These are phyloP conservation scores for Eucalyptus grandis DNA, from an alignment of 345 rosid species.

Conservation along the genomic window DNA sequence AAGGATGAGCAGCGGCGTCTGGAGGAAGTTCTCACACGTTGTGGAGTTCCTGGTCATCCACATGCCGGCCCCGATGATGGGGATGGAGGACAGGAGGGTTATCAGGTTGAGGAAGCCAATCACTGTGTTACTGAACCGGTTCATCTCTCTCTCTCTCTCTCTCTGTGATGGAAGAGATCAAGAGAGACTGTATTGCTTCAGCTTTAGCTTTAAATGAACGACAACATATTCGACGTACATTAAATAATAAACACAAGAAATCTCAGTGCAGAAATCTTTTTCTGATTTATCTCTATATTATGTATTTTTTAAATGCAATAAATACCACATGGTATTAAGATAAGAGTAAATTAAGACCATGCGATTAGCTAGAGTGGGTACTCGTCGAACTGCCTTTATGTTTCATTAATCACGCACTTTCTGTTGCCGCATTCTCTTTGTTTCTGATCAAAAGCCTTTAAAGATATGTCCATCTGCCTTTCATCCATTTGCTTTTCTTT, in stretches of 20 bases:
- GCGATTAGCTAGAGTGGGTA: neutral
- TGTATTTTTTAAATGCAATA: neutral
- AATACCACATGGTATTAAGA: neutral
- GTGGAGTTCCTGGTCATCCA: slow-evolving; percentile 87
- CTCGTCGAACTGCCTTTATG: neutral
- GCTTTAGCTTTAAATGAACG: neutral
- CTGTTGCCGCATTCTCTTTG: neutral
- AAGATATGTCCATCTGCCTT: neutral
- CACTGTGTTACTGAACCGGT: slow-evolving; percentile 71
- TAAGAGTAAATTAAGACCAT: neutral
- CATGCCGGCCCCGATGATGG: slow-evolving; percentile 79
- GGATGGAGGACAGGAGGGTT: slow-evolving; percentile 81
- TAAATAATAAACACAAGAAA: neutral
- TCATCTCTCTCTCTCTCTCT: slow-evolving; percentile 19
- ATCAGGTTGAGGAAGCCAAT: slow-evolving; percentile 79
- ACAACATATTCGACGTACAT: neutral
- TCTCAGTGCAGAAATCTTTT: neutral
- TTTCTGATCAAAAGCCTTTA: neutral
- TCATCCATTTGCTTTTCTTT: neutral
- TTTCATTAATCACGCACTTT: neutral
- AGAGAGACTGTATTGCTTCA: neutral
- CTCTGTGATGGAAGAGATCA: neutral
- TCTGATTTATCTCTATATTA: neutral
- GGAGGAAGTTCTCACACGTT: slow-evolving; percentile 79
- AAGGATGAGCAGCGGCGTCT: slow-evolving; percentile 63